Base-by-base conservation (phyloP, 1,284 basidiomycete species). In the Singerocomus inundabilis region DNA sequence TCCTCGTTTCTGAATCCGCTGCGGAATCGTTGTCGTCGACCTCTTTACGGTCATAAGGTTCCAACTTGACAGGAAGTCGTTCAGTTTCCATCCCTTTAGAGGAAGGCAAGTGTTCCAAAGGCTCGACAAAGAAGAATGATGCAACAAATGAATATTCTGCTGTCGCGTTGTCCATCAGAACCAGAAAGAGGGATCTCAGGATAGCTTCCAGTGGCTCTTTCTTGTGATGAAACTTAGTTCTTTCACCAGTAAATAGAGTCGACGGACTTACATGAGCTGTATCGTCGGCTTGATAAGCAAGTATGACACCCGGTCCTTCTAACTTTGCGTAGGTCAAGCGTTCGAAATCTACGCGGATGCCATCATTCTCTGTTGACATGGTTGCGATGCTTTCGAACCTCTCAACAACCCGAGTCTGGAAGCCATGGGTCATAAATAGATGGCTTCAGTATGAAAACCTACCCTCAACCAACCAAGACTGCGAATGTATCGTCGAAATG, bases 131-230 rank as follows among this genome's bases (percentile, higher is more conserved):
- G 70, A 97, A 98, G 73, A 98, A 98, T 0, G 81, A 72, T 5
- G 84, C 81, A 38, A 96, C 71, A 61, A 98, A 98, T 1, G 84
- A 79, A 67, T 94, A 95, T 70, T 98, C 94, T 33, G 92, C 82
- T 1, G 88, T 88, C 1, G 89, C 86, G 63, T 98, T 98, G 72
- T 97, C 93, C 79, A 95, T 85, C 49, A 98, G 81, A 39, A 96
- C 93, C 39, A 98, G 75, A 49, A 92, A 70, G 36, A 93, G 72
- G 0, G 94, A 96, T 18, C 94, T 83, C 57, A 93, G 78, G 12
- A 96, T 72, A 0, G 84, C 84, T 70, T 98, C 95, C 1, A 88
- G 67, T 0, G 89, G 82, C 59, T 88, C 85, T 81, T 84, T 88
- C 94, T 97, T 67, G 38, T 33, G 40, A 29, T n/a, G 7, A 49